A percentile compares a stretch with the other conserved stretches of the same genome.
Evolutionary conservation across 2,329 filamentous ascomycete species (phyloP).

Genomic region (Xylaria sp.): DNA sequence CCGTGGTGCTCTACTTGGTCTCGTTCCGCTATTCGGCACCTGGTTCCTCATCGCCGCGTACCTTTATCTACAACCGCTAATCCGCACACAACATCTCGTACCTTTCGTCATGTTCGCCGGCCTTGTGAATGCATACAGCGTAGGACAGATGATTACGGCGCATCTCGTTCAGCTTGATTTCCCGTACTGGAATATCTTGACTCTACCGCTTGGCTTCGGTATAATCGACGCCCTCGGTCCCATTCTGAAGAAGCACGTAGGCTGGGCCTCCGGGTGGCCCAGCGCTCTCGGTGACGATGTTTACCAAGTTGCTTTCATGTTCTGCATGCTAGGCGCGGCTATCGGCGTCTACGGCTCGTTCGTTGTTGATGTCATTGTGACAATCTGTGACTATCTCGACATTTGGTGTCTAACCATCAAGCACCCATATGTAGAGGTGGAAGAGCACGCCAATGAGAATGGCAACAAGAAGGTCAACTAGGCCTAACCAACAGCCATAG

Average conservation of each 20-base stretch:
- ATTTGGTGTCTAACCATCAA: constrained; percentile 99
- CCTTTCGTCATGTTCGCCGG: constrained; percentile 91
- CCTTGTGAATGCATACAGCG: constrained; percentile 91
- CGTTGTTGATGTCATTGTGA: constrained; percentile 95
- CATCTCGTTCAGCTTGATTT: constrained; percentile 90
- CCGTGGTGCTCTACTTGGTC: constrained; percentile 80
- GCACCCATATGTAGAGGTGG: constrained; percentile 70
- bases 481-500: background rate
- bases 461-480: constrained; percentile 54
- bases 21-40: constrained; percentile 81
- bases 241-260: constrained; percentile 65
- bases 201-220: constrained; percentile 79
- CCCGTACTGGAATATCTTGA: constrained; percentile 89
- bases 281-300: constrained; percentile 77
- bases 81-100: constrained; percentile 84
- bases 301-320: constrained; percentile 94
- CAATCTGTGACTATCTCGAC: constrained; percentile 97
- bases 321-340: constrained; percentile 84
- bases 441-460: constrained; percentile 46
- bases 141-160: constrained; percentile 94
- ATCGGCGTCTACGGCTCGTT: constrained; percentile 97
- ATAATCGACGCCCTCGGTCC: constrained; percentile 86
- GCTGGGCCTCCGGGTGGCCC: constrained; percentile 78
- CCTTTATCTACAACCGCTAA: constrained; percentile 84
- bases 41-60: constrained; percentile 84